Evolutionary conservation across 2,329 filamentous ascomycete species (phyloP).

Genomic region (Colletotrichum abscissum): DNA sequence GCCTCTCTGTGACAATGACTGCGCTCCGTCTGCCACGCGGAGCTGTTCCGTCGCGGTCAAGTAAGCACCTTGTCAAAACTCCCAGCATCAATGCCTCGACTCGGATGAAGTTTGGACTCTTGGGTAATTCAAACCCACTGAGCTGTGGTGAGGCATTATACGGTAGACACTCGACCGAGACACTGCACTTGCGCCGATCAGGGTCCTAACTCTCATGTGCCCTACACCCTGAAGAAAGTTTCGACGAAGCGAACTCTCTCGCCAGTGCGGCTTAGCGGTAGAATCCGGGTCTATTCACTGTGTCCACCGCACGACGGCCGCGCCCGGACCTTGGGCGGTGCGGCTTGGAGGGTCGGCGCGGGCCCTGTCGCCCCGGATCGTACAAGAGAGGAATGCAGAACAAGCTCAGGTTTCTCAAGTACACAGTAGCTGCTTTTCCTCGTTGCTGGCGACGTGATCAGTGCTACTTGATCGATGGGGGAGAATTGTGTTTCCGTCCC

Average conservation of each 20-base stretch:
- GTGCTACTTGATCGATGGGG: background rate
- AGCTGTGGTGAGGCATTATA: background rate
- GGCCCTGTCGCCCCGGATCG: background rate
- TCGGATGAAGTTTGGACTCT: slow-evolving; percentile 33
- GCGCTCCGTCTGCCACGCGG: background rate
- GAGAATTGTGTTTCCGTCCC: background rate
- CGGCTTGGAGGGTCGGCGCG: background rate
- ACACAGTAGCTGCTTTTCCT: background rate
- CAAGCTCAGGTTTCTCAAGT: background rate
- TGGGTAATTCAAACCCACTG: background rate
- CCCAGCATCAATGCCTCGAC: background rate
- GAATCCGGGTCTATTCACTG: background rate
- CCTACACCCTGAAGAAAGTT: slow-evolving; percentile 13
- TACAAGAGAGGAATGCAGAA: slow-evolving; percentile 10
- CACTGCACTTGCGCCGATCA: slow-evolving; percentile 11
- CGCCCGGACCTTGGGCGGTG: slow-evolving; percentile 21
- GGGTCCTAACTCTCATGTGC: slow-evolving; percentile 24
- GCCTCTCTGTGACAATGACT: background rate
- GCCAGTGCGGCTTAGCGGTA: slow-evolving; percentile 10
- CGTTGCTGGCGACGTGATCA: background rate
- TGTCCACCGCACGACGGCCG: background rate
- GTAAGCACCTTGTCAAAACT: background rate
- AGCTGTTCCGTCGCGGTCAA: background rate
- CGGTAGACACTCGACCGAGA: slow-evolving; percentile 2
- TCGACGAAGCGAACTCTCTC: slow-evolving; percentile 20